These are phyloP conservation scores for Leersia perrieri DNA, from an alignment of 176 grass and related monocot genomes.

Conservation along the genomic window DNA sequence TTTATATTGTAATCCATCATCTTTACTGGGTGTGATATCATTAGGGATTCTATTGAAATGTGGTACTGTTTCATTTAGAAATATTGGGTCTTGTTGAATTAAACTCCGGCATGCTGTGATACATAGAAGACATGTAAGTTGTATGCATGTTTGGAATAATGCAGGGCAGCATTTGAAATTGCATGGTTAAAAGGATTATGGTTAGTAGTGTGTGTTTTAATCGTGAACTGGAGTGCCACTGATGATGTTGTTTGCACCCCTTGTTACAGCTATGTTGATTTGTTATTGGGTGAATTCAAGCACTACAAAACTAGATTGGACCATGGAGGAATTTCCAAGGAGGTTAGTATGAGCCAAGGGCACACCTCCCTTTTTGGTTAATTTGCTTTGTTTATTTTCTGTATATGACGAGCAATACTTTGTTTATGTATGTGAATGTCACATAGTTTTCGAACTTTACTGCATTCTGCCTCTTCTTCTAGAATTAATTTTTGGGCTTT, in stretches of 20 bases:
- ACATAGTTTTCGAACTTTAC: constrained; percentile 13
- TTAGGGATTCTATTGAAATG: constrained; percentile 2
- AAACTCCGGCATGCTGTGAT: neutral
- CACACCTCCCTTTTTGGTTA: neutral
- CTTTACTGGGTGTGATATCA: neutral
- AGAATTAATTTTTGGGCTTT: neutral
- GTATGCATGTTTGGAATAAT: neutral
- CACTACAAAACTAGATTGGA: constrained; percentile 97
- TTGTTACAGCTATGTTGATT: constrained; percentile 84
- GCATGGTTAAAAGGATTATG: neutral
- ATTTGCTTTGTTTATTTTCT: neutral
- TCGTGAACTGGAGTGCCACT: constrained; percentile 4
- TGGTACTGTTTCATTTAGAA: neutral
- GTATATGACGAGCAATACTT: neutral
- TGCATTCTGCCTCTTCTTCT: neutral
- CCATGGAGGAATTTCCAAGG: constrained; percentile 85
- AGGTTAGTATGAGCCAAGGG: constrained; percentile 48
- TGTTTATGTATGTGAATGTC: constrained; percentile 1
- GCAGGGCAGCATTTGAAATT: neutral
- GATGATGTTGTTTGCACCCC: constrained; percentile 15
- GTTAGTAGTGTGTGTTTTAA: neutral
- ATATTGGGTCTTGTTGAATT: neutral
- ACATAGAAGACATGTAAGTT: neutral
- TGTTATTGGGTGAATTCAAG: constrained; percentile 98
- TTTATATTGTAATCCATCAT: constrained; percentile 2